Evolutionary conservation across 345 rosid genomes (phyloP).

Genomic region (Euphorbia peplus): DNA sequence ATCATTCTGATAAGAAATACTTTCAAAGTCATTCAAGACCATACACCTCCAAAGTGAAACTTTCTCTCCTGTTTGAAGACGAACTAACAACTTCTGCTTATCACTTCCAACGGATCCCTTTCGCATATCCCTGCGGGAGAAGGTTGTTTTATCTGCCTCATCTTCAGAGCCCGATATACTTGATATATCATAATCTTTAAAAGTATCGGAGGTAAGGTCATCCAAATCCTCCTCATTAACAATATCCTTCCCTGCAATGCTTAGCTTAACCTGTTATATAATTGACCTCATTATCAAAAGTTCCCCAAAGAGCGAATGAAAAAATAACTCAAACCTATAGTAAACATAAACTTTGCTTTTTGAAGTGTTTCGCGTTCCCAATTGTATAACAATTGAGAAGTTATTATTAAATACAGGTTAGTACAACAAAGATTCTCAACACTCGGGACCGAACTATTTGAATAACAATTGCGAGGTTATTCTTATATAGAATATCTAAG

Average conservation of each 20-base stretch:
- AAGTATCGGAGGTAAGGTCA: conserved; percentile 65
- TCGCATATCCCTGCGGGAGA: conserved; percentile 21
- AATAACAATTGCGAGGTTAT: no score
- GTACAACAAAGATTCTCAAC: no score
- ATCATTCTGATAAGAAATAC: conserved; percentile 40
- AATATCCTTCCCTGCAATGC: conserved; percentile 68
- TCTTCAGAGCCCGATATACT: conserved; percentile 98
- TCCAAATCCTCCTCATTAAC: conserved; percentile 86
- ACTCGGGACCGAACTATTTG: no score
- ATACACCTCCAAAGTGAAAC: conserved; percentile 77
- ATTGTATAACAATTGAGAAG: no score
- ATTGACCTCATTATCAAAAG: not conserved
- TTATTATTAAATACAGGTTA: no score
- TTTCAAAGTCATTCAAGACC: conserved; percentile 60
- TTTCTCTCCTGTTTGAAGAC: conserved; percentile 63
- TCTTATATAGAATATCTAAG: no score
- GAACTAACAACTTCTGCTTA: conserved; percentile 61
- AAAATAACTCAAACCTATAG: not conserved
- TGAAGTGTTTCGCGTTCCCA: no score
- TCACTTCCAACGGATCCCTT: conserved; percentile 33
- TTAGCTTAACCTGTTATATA: conserved; percentile 66
- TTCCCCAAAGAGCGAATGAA: no score
- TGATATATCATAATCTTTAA: conserved; percentile 75
- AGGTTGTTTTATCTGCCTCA: conserved; percentile 50
- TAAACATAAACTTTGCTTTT: no score